Percentiles rank a stretch among this genome's conserved stretches.
phyloP scores from a whole-genome alignment of 2,329 filamentous ascomycete genomes.

The Sordariomycetes sp. region DNA sequence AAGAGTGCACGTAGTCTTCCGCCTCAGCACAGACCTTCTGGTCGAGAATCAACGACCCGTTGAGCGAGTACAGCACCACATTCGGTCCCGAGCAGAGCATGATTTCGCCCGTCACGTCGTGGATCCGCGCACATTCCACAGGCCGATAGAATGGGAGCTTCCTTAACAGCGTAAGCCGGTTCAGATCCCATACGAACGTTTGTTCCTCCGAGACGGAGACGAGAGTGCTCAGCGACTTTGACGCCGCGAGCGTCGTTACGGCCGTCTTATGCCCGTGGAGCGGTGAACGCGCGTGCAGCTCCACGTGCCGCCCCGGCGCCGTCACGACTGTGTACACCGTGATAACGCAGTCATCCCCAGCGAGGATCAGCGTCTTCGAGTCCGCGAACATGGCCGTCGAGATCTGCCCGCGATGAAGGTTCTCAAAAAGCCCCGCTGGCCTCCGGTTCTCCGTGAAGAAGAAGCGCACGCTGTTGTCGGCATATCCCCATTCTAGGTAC shows the following conservation, averaged over 20 bases:
- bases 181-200: constrained; percentile 87
- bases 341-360: constrained; percentile 83
- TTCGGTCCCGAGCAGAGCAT: constrained; percentile 67
- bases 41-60: constrained; percentile 70
- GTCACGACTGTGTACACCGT: constrained; percentile 67
- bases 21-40: constrained; percentile 56
- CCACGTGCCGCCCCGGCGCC: constrained; percentile 53
- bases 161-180: constrained; percentile 74
- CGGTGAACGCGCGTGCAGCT: constrained; percentile 64
- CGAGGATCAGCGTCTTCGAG: constrained; percentile 80
- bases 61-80: constrained; percentile 72
- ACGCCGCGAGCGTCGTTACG: constrained; percentile 71
- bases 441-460: constrained; percentile 74
- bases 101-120: constrained; percentile 84
- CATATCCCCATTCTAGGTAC: constrained; percentile 92
- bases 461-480: constrained; percentile 85
- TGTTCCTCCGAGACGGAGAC: constrained; percentile 73
- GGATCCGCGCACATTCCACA: constrained; percentile 68
- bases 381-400: constrained; percentile 77
- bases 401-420: constrained; percentile 82
- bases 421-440: constrained; percentile 79
- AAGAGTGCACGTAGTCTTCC: constrained; percentile 68
- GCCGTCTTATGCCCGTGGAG: constrained; percentile 84
- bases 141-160: constrained; percentile 47
- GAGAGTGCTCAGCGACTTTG: constrained; percentile 77